Evolutionary conservation across 139 green algal genomes (phyloP).

Genomic region (Asterochloris erici): DNA sequence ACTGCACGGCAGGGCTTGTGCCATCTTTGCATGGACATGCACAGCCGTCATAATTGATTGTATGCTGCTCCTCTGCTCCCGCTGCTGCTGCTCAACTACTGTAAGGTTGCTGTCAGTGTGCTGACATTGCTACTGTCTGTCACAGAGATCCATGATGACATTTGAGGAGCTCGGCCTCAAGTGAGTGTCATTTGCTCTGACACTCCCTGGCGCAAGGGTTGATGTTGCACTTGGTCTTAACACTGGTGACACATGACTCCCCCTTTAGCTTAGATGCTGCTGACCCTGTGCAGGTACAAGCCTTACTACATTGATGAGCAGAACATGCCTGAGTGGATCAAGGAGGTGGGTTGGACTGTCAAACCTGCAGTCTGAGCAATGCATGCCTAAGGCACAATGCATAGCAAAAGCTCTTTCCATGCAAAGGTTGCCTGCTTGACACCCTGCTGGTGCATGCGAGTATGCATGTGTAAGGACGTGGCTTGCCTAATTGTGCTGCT

Average conservation of each 20-base stretch:
- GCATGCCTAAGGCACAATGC: too few relatives aligned
- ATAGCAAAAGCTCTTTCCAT: too few relatives aligned
- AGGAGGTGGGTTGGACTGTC: constrained; percentile 1
- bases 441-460: too few relatives aligned
- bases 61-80: too few relatives aligned
- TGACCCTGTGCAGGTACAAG: not conserved
- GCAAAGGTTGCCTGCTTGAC: too few relatives aligned
- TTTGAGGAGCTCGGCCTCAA: not conserved
- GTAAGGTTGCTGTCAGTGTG: too few relatives aligned
- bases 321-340: not conserved
- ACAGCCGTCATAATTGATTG: too few relatives aligned
- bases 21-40: not conserved
- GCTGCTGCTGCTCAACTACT: too few relatives aligned
- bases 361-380: too few relatives aligned
- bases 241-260: not conserved
- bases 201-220: not conserved
- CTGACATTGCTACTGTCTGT: too few relatives aligned
- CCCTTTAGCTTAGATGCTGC: not conserved
- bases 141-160: too few relatives aligned
- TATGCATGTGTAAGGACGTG: not conserved
- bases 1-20: not conserved
- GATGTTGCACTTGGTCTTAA: not conserved
- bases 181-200: not conserved
- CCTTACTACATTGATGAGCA: not conserved
- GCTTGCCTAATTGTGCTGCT: not conserved